A percentile compares a stretch with the other conserved stretches of the same genome.
phyloP scores from a whole-genome alignment of 148 eudicot species.

The Rhododendron molle region DNA sequence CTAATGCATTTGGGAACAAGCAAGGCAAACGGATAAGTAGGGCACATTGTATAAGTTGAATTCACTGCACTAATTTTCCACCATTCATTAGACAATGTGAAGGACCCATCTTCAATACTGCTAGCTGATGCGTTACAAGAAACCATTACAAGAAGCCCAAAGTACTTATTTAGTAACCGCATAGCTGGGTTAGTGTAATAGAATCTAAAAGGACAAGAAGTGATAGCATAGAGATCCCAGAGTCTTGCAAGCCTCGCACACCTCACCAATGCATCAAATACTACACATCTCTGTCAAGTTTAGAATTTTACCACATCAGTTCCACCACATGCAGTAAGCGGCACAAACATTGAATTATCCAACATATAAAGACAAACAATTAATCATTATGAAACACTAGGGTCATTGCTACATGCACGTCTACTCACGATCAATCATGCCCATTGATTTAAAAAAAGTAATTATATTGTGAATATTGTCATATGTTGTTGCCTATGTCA shows the following conservation, averaged over 20 bases:
- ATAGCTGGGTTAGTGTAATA: constrained; percentile 58
- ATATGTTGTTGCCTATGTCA: too few species aligned
- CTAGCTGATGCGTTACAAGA: constrained; percentile 43
- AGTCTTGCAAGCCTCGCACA: constrained; percentile 69
- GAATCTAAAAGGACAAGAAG: constrained; percentile 62
- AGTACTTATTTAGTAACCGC: constrained; percentile 80
- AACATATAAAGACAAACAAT: not conserved
- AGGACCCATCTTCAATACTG: constrained; percentile 71
- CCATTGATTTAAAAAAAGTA: too few species aligned
- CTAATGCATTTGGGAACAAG: constrained; percentile 76
- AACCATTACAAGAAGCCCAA: constrained; percentile 80
- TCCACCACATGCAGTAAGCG: not conserved
- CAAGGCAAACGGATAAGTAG: constrained; percentile 92
- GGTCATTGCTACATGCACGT: too few species aligned
- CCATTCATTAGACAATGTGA: constrained; percentile 58
- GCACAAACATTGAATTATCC: not conserved
- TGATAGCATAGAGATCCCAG: constrained; percentile 92
- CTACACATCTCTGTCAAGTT: constrained; percentile 70
- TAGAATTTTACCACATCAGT: constrained; percentile 10
- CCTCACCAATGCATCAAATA: constrained; percentile 71
- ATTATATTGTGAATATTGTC: too few species aligned
- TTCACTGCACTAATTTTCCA: constrained; percentile 91
- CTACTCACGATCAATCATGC: too few species aligned
- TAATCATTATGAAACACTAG: not conserved
- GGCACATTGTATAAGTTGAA: constrained; percentile 61